These are phyloP conservation scores for Arthrobotrys entomopaga DNA, from an alignment of 2,329 filamentous ascomycete genomes.

Conservation along the genomic window DNA sequence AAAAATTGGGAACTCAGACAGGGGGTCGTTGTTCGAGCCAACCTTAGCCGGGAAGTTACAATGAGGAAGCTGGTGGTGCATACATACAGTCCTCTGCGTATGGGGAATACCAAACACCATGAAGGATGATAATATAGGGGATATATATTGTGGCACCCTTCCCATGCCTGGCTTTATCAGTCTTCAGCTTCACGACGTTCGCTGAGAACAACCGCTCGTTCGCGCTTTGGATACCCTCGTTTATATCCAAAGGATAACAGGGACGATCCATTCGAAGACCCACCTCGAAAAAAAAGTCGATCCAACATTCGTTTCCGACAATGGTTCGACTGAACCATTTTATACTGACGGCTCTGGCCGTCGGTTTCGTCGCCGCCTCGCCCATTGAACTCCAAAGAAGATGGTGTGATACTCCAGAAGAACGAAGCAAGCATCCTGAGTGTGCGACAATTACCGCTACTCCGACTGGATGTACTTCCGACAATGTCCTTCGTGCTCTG, in stretches of 20 bases:
- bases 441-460: conserved; percentile 10
- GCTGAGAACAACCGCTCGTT: conserved; percentile 46
- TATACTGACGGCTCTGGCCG: conserved; percentile 32
- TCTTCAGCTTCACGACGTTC: conserved; percentile 29
- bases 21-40: conserved; percentile 10
- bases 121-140: conserved; percentile 12
- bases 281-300: conserved; percentile 5
- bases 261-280: conserved; percentile 1
- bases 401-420: conserved; percentile 35
- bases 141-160: conserved; percentile 35
- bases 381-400: conserved; percentile 34
- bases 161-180: conserved; percentile 12
- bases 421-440: conserved; percentile 36
- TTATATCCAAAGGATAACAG: conserved; percentile 48
- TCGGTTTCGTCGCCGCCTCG: conserved; percentile 28
- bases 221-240: conserved; percentile 48
- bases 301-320: conserved; percentile 36
- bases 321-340: conserved; percentile 50
- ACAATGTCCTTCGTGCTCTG: conserved; percentile 17
- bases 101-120: background rate
- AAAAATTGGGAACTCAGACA: conserved; percentile 23
- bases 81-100: background rate
- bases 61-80: conserved; percentile 23
- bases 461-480: conserved; percentile 14
- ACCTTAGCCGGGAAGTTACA: conserved; percentile 34